A percentile compares a stretch with the other conserved stretches of the same genome.
Conservation (phyloP, 228 moss, liverwort and hornwort genomes). For the Sphagnum fallax region DNA sequence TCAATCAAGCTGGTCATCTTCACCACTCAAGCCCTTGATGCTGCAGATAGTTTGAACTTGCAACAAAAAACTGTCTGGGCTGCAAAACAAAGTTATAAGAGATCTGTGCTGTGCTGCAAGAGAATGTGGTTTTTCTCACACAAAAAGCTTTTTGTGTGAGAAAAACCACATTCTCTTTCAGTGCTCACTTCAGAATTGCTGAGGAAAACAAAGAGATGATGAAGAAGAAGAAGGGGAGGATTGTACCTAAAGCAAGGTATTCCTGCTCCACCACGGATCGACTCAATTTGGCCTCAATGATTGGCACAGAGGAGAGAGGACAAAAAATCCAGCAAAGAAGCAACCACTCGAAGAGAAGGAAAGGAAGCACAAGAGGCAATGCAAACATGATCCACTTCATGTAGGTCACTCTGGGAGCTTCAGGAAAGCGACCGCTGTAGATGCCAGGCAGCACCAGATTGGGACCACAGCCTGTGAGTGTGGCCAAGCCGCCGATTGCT, state of each 20-base stretch:
- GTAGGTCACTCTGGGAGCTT: constrained; percentile 53
- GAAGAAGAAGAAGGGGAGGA: no score
- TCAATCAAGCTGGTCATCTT: no score
- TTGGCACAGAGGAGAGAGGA: constrained; percentile 27
- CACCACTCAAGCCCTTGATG: no score
- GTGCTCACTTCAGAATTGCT: no score
- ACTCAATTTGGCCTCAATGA: constrained; percentile 33
- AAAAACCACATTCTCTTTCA: no score
- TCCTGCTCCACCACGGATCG: constrained; percentile 27
- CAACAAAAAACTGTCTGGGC: no score
- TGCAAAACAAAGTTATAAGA: no score
- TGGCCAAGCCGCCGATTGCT: constrained; percentile 68
- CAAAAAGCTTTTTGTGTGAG: no score
- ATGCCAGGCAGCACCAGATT: constrained; percentile 73
- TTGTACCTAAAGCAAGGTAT: constrained; percentile 29
- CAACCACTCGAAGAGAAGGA: constrained; percentile 56
- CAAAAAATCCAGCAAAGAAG: constrained; percentile 60
- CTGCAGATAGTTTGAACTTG: no score
- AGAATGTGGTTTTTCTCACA: no score
- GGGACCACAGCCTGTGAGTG: constrained; percentile 79
- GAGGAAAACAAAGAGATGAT: no score
- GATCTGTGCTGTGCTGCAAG: no score
- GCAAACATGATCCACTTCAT: constrained; percentile 71
- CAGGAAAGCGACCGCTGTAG: constrained; percentile 55
- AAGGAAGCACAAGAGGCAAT: constrained; percentile 48